Evolutionary conservation across 1,139 yeast genomes (phyloP).

Genomic region (Yamadazyma trypodendri): DNA sequence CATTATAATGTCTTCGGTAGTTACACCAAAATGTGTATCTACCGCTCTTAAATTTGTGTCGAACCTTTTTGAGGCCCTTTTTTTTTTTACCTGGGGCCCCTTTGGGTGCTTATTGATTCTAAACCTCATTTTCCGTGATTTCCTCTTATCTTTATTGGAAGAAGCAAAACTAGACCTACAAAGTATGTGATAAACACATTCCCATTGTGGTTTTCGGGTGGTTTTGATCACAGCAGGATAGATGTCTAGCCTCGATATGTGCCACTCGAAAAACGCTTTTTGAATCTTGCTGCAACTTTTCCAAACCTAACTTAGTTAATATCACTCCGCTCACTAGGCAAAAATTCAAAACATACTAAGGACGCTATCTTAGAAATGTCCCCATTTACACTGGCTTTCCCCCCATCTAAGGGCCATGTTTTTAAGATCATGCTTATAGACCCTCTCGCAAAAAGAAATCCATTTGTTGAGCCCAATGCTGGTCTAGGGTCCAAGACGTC

Average conservation of each 20-base stretch:
- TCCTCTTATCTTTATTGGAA: background rate
- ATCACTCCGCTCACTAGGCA: background rate
- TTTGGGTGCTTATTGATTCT: background rate
- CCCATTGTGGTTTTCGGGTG: background rate
- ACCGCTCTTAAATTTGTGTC: background rate
- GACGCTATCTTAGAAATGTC: constrained; percentile 1
- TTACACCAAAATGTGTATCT: constrained; percentile 1
- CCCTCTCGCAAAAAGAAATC: constrained; percentile 7
- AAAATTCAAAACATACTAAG: background rate
- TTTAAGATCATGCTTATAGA: background rate
- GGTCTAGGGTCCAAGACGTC: constrained; percentile 9
- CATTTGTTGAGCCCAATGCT: constrained; percentile 2
- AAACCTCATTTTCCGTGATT: background rate
- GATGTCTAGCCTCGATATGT: background rate
- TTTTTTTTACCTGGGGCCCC: background rate
- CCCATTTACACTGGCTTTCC: background rate
- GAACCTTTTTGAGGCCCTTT: background rate
- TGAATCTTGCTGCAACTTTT: background rate
- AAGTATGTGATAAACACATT: background rate
- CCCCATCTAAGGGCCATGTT: constrained; percentile 2
- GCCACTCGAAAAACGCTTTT: background rate
- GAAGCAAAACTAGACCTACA: background rate
- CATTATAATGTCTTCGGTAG: constrained; percentile 1
- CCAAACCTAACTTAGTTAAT: background rate
- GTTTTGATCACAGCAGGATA: background rate